phyloP scores from a whole-genome alignment of 164 flowering plant genomes.

The Vitis amurensis region DNA sequence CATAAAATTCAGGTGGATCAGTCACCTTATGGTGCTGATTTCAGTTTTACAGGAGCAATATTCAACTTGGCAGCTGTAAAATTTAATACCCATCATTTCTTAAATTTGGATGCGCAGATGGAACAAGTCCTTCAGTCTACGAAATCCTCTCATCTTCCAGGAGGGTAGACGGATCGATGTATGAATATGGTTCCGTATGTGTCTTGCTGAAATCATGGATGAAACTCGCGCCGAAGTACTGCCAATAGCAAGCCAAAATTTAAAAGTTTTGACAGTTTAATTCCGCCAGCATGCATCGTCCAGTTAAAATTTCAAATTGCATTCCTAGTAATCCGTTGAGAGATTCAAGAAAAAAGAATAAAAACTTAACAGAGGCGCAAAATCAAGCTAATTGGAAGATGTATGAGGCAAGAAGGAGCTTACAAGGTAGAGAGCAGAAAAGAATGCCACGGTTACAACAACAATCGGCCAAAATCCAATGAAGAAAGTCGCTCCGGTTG shows the following conservation, averaged over 20 bases:
- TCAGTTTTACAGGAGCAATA: too few species aligned
- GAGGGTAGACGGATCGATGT: neutral
- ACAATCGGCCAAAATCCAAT: constrained; percentile 2
- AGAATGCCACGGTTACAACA: neutral
- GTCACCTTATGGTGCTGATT: too few species aligned
- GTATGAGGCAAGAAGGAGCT: neutral
- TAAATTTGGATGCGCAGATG: neutral
- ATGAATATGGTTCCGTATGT: neutral
- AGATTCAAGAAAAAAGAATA: too few species aligned
- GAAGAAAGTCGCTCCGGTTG: neutral
- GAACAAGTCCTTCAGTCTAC: neutral
- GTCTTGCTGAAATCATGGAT: neutral
- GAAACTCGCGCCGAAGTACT: neutral
- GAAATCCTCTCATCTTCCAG: neutral
- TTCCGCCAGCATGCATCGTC: too few species aligned
- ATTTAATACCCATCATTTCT: neutral
- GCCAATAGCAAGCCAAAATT: neutral
- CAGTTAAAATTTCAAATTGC: too few species aligned
- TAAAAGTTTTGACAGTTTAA: too few species aligned
- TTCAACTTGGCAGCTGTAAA: too few species aligned
- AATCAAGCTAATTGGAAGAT: neutral
- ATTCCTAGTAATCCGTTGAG: too few species aligned
- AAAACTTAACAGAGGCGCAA: neutral
- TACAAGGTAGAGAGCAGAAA: constrained; percentile 3
- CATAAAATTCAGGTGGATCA: too few species aligned